Evolutionary conservation across 2,329 filamentous ascomycete species (phyloP).

Genomic region (Apiospora saccharicola): DNA sequence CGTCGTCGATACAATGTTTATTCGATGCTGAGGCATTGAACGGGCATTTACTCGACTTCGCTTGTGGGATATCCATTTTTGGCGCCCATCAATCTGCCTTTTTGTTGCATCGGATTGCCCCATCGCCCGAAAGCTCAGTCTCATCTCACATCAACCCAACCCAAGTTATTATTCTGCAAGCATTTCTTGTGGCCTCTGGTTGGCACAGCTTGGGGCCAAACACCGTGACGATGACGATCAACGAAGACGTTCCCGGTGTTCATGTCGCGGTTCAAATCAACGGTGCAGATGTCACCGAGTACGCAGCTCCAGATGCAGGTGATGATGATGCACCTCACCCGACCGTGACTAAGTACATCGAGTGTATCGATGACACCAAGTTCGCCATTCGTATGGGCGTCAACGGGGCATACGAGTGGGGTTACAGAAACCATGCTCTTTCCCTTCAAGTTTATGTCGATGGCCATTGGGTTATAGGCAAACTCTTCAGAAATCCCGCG

Average conservation of each 20-base stretch:
- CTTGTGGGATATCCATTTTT: not conserved
- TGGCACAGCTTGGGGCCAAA: not conserved
- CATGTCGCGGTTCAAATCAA: constrained; percentile 35
- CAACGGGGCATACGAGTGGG: constrained; percentile 36
- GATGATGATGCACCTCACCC: constrained; percentile 28
- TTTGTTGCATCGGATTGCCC: not conserved
- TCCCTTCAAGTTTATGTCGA: constrained; percentile 34
- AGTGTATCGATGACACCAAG: constrained; percentile 38
- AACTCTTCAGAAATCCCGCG: not conserved
- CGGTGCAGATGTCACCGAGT: constrained; percentile 33
- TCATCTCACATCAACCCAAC: not conserved
- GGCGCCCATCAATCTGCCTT: not conserved
- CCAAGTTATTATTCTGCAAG: not conserved
- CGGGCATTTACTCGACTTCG: not conserved
- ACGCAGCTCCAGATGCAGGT: constrained; percentile 35
- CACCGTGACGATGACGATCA: constrained; percentile 36
- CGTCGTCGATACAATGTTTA: not conserved
- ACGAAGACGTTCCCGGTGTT: constrained; percentile 36
- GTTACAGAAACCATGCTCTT: constrained; percentile 35
- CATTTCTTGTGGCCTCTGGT: not conserved
- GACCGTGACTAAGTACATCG: constrained; percentile 39
- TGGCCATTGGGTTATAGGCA: constrained; percentile 29
- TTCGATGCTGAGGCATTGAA: not conserved
- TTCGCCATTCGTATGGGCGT: constrained; percentile 37
- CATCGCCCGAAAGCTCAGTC: not conserved